Evolutionary conservation across 2,329 filamentous ascomycete species (phyloP).

Genomic region (Colletotrichum costaricense): DNA sequence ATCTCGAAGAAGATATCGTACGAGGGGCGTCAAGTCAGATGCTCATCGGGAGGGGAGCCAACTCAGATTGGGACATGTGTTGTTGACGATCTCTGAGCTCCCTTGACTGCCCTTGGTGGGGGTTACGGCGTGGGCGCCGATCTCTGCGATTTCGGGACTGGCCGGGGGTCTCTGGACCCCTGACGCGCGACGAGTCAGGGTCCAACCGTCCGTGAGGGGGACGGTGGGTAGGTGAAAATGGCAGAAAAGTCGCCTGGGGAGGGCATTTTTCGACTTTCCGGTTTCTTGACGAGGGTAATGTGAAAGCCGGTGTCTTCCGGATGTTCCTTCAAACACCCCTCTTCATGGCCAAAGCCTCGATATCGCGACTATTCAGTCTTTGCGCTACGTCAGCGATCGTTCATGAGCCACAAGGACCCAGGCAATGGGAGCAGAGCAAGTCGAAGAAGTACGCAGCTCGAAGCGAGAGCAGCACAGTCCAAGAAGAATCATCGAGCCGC

Average conservation of each 20-base stretch:
- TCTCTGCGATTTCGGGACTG: slow-evolving; percentile 2
- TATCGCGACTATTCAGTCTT: not conserved
- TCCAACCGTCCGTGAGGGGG: not conserved
- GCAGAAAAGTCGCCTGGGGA: not conserved
- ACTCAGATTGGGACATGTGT: not conserved
- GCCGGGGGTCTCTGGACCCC: not conserved
- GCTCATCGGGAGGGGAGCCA: not conserved
- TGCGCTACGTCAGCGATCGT: not conserved
- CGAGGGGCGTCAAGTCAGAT: not conserved
- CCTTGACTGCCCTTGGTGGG: not conserved
- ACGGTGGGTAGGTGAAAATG: not conserved
- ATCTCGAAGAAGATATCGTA: not conserved
- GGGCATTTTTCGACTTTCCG: slow-evolving; percentile 8
- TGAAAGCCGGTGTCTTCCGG: not conserved
- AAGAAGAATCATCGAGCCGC: not conserved
- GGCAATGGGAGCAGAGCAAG: not conserved
- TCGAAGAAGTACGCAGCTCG: not conserved
- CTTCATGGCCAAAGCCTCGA: too few relatives aligned
- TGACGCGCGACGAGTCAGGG: not conserved
- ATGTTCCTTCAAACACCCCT: too few relatives aligned
- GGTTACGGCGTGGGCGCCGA: not conserved
- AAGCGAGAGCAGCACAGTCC: not conserved
- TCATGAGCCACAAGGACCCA: too few relatives aligned
- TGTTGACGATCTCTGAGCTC: not conserved
- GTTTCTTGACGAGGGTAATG: not conserved